phyloP scores from a whole-genome alignment of 2,329 filamentous ascomycete species.

The Aspergillus intermedius region DNA sequence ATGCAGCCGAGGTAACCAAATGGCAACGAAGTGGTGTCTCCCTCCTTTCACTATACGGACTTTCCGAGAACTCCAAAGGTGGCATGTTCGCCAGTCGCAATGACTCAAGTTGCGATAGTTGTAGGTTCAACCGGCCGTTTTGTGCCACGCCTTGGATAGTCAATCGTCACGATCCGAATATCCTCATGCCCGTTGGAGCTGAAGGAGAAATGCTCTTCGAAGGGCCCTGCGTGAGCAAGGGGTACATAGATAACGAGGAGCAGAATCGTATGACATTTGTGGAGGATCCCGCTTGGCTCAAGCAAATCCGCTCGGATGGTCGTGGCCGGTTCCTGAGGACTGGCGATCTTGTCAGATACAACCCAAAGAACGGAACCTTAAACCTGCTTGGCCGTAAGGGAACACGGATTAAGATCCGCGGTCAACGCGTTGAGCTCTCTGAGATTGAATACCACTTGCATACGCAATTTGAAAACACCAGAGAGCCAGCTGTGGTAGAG shows the following conservation, averaged over 20 bases:
- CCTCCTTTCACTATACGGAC: too few relatives aligned
- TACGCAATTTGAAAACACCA: not conserved
- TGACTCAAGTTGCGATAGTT: too few relatives aligned
- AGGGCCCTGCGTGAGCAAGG: not conserved
- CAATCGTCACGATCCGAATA: not conserved
- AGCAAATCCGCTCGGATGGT: not conserved
- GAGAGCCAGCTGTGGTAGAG: not conserved
- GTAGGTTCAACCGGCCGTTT: too few relatives aligned
- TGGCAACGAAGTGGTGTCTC: too few relatives aligned
- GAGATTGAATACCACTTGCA: slow-evolving; percentile 1
- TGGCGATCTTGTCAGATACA: not conserved
- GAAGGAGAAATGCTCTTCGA: not conserved
- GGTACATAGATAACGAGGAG: not conserved
- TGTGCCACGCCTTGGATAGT: not conserved
- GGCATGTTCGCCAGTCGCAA: too few relatives aligned
- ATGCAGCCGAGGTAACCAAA: too few relatives aligned
- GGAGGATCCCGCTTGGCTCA: not conserved
- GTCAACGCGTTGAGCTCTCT: not conserved
- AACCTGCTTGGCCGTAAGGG: not conserved
- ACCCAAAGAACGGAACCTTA: not conserved
- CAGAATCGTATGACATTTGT: not conserved
- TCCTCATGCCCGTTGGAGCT: not conserved
- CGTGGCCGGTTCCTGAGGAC: not conserved
- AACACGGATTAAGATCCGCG: not conserved
- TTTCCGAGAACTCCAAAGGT: too few relatives aligned